Base-by-base conservation (phyloP, 2,329 filamentous ascomycete genomes). In the Diplodia intermedia region DNA sequence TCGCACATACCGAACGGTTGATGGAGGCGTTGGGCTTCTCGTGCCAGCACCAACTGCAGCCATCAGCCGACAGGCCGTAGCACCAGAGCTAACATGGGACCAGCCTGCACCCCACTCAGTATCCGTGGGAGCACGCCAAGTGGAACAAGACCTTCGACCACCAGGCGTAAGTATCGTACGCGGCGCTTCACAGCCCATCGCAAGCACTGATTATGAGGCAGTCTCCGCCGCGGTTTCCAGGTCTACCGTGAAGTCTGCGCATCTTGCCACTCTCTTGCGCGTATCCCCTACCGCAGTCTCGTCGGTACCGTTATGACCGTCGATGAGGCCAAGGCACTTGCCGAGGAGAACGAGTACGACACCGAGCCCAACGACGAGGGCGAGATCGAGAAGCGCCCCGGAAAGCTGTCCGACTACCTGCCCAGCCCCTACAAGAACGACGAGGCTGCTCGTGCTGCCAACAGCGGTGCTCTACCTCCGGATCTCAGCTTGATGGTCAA, bases 231-330 rank as follows among this genome's bases (percentile, higher is more conserved):
- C 86, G 95, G 95, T 84, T 99, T 98, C 89, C 94, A 97, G 85
- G 95, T 99, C 79, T 99, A 99, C 88, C 93, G 91, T 75, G 95
- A 99, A 85, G 95, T 99, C 78, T 99, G 95, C 88, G 89, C 94
- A 71, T 93, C 93, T 76, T 99, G 95, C 89, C 95, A 99, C 87
- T 99, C 95, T 71, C 90, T 99, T 72, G 90, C 86, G 82, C 92
- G 95, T 85, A 89, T 99, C 69, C 94, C 95, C 69, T 99, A 96
- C 88, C 93, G 95, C 82, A 79, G 91, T 69, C 87, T 98, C 71
- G 95, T 99, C 77, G 95, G 95, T 80, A 88, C 88, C 73, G 87
- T 97, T 81, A 88, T 97, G 87, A 99, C 95, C 69, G 93, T 97
- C 79, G 94, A 98, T 78, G 95, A 99, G 86, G 95, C 93, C 86